Evolutionary conservation across 371 early-diverging fungal species (phyloP), one percentile per base, ranked within the genome.

Genomic region (Mortierella sp.): DNA sequence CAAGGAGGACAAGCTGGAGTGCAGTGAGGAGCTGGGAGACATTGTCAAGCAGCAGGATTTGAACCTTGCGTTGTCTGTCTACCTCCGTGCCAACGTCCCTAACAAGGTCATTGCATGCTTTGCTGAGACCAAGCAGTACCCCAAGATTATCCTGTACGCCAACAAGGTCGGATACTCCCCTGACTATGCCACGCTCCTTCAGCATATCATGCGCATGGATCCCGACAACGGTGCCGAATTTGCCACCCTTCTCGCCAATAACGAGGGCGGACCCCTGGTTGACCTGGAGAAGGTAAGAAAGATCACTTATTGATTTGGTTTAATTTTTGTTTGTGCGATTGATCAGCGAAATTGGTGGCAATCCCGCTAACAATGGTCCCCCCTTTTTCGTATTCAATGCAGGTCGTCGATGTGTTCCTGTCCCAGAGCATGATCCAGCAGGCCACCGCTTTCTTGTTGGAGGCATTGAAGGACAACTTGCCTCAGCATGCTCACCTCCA

Each of bases 1-100:
- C 74, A 98, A 99, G 91, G 99, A 99, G 87, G 98, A 99, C 87
- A 99, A 99, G 88, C 91, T 99, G 12, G 95, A 96, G 81, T 98
- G 99, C 90, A 97, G 96, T 88, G 99, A 99, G 84, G 99, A 99
- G 82, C 91, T 99, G 29, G 99, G 99, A 81, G 99, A 99, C 84
- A 94, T 98, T 87, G 98, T 99, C 78, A 97, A 97, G 89, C 97
- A 94, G 77, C 93, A 95, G 75, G 99, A 99, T 84, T 87, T 92
- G 48, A 95, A 95, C 24, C 89, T 99, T 76, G 99, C 99, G 0
- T 91, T 99, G 55, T 97, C 98, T 21, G 96, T 99, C 0, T 99
- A 99, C 87, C 91, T 99, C 71, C 95, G 99, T 72, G 98, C 98
- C 70, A 96, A 97, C 78, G 95, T 96, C 7, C 97, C 98, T 10